Evolutionary conservation across 495 filamentous ascomycete species (phyloP), one percentile per base, ranked within the genome.

Genomic region (Penicillium pulvis): DNA sequence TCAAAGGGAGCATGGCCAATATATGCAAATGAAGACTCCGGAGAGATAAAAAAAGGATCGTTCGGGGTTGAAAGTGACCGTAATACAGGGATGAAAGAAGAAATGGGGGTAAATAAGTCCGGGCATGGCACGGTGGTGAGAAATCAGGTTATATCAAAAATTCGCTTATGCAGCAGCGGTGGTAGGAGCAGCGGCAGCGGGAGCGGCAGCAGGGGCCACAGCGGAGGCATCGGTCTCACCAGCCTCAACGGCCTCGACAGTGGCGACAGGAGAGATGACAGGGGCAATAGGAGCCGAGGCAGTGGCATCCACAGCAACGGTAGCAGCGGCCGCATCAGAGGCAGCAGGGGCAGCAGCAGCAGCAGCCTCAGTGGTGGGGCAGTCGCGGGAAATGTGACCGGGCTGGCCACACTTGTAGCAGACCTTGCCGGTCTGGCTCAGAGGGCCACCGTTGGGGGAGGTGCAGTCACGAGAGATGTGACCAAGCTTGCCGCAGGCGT

Each of bases 391-490:
- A 73, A 98, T 99, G 78, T 99, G 95, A 23, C 95, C 94, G 45
- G 90, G 84, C 78, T 97, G 87, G 56, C 92, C 90, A 72, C 95
- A 99, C 72, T 92, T 89, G 81, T 99, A 99, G 86, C 95, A 99
- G 59, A 92, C 95, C 86, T 97, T 98, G 67, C 93, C 93, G 60
- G 90, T 92, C 61, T 90, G 92, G 83, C 92, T 96, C 63, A 98
- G 82, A 35, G 93, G 92, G 20, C 95, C 95, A 47, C 95, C 95
- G 73, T 97, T 97, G 54, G 95, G 95, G 51, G 95, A 90, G 23
- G 92, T 96, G 80, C 94, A 99, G 77, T 99, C 94, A 62, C 93
- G 87, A 23, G 91, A 96, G 75, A 98, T 98, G 79, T 98, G 94
- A 45, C 94, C 94, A 75, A 97, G 85, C 79, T 98, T 98, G 71